These are phyloP conservation scores for Populus hybrid DNA, from an alignment of 441 rosid species.

Conservation along the genomic window DNA sequence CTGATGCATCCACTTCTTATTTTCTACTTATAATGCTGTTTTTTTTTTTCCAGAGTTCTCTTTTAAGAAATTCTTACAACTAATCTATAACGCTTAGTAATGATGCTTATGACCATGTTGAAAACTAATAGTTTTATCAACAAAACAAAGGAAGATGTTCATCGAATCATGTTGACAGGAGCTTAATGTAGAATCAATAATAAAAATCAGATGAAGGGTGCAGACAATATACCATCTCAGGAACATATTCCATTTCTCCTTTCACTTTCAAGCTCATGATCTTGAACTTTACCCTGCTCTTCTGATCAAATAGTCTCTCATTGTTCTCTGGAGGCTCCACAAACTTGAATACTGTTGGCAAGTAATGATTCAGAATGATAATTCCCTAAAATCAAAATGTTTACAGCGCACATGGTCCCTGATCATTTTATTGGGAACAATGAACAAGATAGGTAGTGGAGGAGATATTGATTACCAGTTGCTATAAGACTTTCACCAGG, in stretches of 20 bases:
- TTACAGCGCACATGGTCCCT: background rate
- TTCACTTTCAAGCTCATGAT: slow-evolving; percentile 70
- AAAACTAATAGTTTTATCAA: background rate
- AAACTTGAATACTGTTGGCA: slow-evolving; percentile 66
- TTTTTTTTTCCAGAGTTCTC: background rate
- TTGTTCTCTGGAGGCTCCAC: slow-evolving; percentile 20
- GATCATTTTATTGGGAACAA: background rate
- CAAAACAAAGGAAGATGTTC: background rate
- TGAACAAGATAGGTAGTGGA: background rate
- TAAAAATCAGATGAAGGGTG: background rate
- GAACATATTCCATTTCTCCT: slow-evolving; percentile 56
- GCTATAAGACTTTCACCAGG: slow-evolving; percentile 69
- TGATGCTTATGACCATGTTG: background rate
- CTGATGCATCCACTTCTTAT: background rate
- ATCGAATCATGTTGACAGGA: background rate
- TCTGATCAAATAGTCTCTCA: slow-evolving; percentile 48
- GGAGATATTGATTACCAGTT: slow-evolving; percentile 42
- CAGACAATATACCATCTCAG: slow-evolving; percentile 54
- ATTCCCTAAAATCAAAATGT: background rate
- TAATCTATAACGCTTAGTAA: background rate
- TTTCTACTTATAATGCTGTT: background rate
- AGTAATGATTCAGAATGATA: slow-evolving; percentile 16
- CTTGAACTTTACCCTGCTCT: slow-evolving; percentile 71
- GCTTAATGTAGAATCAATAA: background rate
- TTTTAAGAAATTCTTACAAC: background rate